Base-by-base conservation (phyloP, 345 rosid species). In the Microthlaspi erraticum region DNA sequence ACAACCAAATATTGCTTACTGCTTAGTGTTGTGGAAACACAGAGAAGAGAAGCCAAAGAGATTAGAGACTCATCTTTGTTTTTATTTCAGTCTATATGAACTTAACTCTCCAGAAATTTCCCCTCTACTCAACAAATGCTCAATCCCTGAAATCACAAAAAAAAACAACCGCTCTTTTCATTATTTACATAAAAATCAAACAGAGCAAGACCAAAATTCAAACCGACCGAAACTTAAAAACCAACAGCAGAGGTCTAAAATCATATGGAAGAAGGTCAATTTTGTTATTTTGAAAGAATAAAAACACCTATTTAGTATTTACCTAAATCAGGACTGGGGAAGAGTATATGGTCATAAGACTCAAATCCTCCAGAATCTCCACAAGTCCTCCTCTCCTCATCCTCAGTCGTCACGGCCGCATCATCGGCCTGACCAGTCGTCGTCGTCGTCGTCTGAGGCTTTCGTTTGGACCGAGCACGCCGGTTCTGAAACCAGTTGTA, bases 401-500 rank as follows among this genome's bases (percentile, higher is more conserved):
- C 75, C 14, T 81, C 86, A 16, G 57, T 68, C n/a, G 53, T n/a
- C 55, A 69, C 80, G 8, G 53, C 50, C 67, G 60, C 80, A n/a
- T 76, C 41, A 1, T 70, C 83, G 8, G 57, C 50, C 36, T 14
- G 65, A 61, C 16, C 59, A 62, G 46, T 46, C 51, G 1, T 69
- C 12, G 67, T 50, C n/a, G 62, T 39, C 50, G 7, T 64, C n/a
- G 62, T 51, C 23, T 19, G 74, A 23, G 62, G 52, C 44, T 87
- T 88, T 45, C 88, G 79, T 54, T 91, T 91, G 0, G 85, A 77
- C 39, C 95, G 85, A 67, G 93, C 97, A 33, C 91, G 76, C 17
- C 97, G 73, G 61, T 91, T 91, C 62, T 87, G 92, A 65, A 88
- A 91, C 97, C 93, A 91, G 39, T 88, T 85, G 65, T 87, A 88